These are phyloP conservation scores for Umbelopsis ramanniana DNA, from an alignment of 192 early-diverging fungal genomes.

Conservation along the genomic window DNA sequence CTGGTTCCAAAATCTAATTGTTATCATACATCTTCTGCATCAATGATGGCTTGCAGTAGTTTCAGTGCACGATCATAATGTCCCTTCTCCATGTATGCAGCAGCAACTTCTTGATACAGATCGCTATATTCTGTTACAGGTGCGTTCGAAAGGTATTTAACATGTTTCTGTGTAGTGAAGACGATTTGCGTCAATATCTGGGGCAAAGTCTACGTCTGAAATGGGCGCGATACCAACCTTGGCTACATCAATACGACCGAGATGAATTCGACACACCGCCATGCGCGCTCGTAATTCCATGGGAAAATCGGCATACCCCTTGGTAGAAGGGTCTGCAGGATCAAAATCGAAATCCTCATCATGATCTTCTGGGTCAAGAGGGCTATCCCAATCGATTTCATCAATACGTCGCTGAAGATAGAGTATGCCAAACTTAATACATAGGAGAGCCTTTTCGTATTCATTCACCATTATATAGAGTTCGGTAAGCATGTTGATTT, in stretches of 20 bases:
- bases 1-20: neutral
- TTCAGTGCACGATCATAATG: constrained; percentile 67
- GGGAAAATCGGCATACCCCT: constrained; percentile 56
- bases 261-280: constrained; percentile 76
- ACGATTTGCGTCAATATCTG: neutral
- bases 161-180: constrained; percentile 55
- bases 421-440: constrained; percentile 73
- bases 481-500: constrained; percentile 87
- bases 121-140: constrained; percentile 62
- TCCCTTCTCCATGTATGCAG: constrained; percentile 68
- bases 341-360: constrained; percentile 32
- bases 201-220: too few relatives aligned
- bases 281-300: constrained; percentile 87
- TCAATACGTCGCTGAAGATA: constrained; percentile 71
- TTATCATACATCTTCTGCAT: constrained; percentile 47
- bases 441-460: constrained; percentile 70
- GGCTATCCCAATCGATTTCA: constrained; percentile 67
- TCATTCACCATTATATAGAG: constrained; percentile 81
- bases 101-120: constrained; percentile 75
- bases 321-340: constrained; percentile 4
- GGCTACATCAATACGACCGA: constrained; percentile 72
- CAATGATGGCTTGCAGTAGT: constrained; percentile 57
- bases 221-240: constrained; percentile 42
- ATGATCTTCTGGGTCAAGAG: constrained; percentile 63
- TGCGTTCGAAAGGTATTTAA: constrained; percentile 60